Percentiles rank a stretch among this genome's conserved stretches.
These are phyloP conservation scores for Cyphellophora europaea DNA, from an alignment of 2,329 filamentous ascomycete genomes.

Conservation along the genomic window DNA sequence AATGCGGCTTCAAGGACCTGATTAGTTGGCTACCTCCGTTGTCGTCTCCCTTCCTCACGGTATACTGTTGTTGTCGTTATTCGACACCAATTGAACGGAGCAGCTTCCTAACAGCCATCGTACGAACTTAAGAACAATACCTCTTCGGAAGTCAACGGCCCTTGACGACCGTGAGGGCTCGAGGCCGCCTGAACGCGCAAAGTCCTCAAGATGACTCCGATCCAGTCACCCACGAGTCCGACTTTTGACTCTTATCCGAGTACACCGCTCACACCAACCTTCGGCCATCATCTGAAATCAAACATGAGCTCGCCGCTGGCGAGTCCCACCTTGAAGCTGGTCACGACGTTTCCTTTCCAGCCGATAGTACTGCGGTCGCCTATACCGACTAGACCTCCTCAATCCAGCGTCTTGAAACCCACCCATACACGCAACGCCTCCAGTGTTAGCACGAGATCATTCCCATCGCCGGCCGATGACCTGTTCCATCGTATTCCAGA, in stretches of 20 bases:
- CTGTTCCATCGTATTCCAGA: not conserved
- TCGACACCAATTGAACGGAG: too few relatives aligned
- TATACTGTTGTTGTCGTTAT: too few relatives aligned
- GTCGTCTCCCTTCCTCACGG: too few relatives aligned
- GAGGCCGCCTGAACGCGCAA: too few relatives aligned
- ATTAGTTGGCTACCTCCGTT: too few relatives aligned
- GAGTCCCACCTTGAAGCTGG: not conserved
- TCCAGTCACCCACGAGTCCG: not conserved
- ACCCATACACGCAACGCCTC: not conserved
- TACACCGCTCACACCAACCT: not conserved
- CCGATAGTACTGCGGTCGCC: not conserved
- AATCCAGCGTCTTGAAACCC: not conserved
- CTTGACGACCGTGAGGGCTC: too few relatives aligned
- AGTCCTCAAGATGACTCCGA: not conserved
- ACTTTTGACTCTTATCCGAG: not conserved
- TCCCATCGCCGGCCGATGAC: not conserved
- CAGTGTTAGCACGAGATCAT: not conserved
- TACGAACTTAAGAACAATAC: too few relatives aligned
- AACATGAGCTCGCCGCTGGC: not conserved
- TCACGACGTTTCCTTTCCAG: conserved; percentile 1
- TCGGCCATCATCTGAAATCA: not conserved
- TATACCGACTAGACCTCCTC: too few relatives aligned
- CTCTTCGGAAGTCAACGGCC: too few relatives aligned
- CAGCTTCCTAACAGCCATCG: too few relatives aligned
- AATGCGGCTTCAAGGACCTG: too few relatives aligned